Base-by-base conservation (phyloP, 306 rosid species). In the Aeschynomene evenia region DNA sequence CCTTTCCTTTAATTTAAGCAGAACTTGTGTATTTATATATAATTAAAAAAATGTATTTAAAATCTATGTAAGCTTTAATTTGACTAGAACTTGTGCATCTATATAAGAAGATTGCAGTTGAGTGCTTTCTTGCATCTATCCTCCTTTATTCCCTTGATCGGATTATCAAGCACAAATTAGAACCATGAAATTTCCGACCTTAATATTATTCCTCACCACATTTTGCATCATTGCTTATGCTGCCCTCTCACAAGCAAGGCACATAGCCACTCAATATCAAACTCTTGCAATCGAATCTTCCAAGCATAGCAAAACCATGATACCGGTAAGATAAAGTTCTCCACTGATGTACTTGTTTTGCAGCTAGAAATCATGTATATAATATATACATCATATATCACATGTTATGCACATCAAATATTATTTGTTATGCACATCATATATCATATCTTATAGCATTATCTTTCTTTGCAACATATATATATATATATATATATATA, bases 281-380 rank as follows among this genome's bases (percentile, higher is more conserved):
- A n/a, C n/a, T n/a, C n/a, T n/a, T n/a, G 36, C 81, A 46, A n/a
- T n/a, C 22, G 28, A 63, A 51, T 84, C 83, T 58, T 81, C 80
- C 84, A 75, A 68, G 63, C 58, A 76, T 73, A 42, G 65, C 13
- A 68, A 14, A 40, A 11, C 89, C 81, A 79, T 68, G 83, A 28
- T 23, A 67, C 80, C 58, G 33, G 77, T 39, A 11, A 39, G 15
- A n/a, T n/a, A 39, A 39, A 39, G 11, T 39, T 39, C n/a, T 39
- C 1, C 9, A 34, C 9, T n/a, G n/a, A n/a, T n/a, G n/a, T n/a
- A n/a, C n/a, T n/a, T n/a, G n/a, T n/a, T n/a, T n/a, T n/a, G n/a
- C n/a, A n/a, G n/a, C n/a, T n/a, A n/a, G n/a, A n/a, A n/a, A n/a
- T n/a, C n/a, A n/a, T n/a, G n/a, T n/a, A n/a, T n/a, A n/a, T n/a